phyloP scores from a whole-genome alignment of 345 rosid genomes.

The Kandelia obovata region DNA sequence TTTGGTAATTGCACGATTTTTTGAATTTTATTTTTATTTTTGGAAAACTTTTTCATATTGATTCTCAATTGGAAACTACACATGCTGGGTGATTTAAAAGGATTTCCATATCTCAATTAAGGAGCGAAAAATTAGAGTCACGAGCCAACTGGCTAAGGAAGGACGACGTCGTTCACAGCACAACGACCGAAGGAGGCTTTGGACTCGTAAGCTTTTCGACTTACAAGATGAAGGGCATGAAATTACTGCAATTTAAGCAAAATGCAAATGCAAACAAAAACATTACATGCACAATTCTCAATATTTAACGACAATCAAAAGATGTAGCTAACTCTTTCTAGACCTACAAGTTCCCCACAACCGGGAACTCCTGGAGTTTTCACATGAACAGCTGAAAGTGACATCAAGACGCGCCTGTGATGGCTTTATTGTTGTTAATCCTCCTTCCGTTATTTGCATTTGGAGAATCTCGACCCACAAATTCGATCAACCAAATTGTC shows the following conservation, averaged over 20 bases:
- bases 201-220: no score
- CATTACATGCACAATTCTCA: not conserved
- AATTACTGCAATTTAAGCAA: not conserved
- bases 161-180: no score
- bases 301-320: not conserved
- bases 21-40: no score
- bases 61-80: no score
- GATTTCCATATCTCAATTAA: no score
- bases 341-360: not conserved
- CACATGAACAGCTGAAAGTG: not conserved
- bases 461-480: conserved; percentile 18
- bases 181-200: no score
- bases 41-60: no score
- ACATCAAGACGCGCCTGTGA: not conserved
- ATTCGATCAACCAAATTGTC: conserved; percentile 26
- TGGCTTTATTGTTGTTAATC: conserved; percentile 28
- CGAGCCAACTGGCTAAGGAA: no score
- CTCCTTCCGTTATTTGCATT: conserved; percentile 21
- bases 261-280: no score
- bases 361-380: not conserved
- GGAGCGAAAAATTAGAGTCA: no score
- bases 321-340: not conserved
- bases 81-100: no score
- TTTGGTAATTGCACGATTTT: no score
- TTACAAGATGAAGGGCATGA: not conserved